Base-by-base conservation (phyloP, 495 filamentous ascomycete genomes). In the Aspergillus panamensis region DNA sequence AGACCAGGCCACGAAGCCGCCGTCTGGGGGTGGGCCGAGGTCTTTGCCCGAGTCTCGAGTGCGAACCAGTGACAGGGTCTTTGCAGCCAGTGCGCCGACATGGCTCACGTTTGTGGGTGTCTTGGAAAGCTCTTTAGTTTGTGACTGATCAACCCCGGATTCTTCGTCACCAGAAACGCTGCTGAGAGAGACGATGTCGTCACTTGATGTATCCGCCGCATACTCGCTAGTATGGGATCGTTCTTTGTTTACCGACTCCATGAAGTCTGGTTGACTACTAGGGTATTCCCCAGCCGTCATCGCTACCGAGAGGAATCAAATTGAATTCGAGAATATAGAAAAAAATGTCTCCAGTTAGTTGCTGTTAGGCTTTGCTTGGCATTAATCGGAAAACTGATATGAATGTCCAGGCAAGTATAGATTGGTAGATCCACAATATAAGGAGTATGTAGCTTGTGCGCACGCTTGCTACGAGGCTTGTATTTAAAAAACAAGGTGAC, bases 1-100 rank as follows among this genome's bases (percentile, higher is more conserved):
- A 2, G 74, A 78, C 87, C 87, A 91, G 8, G 87, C 87, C 45
- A 71, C 64, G 21, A 81, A 62, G 5, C 87, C 87, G 16, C 86
- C 84, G 62, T 77, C 74, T 10, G 74, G 74, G 7, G 74, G 70
- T 6, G 70, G 74, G 0, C 81, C 83, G 5, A 84, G 74, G 44
- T 84, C 81, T 43, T 68, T 76, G 29, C 73, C 75, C 8, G 77
- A 77, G 54, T 76, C 77, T 39, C 73, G 72, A 0, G 80, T 81
- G 20, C 76, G 75, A 9, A 79, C 74, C 3, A 63, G 65, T 4
- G 73, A 73, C 16, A 78, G 60, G 2, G 73, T 75, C 33, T 67
- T 64, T 1, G 65, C 56, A 7, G 65, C 58, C 51, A 67, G 33
- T 14, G 57, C 51, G 2, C 59, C 54, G 21, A 69, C 48, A 16